Conservation (phyloP, 1,139 yeast genomes). For the Eremothecium gossypii region DNA sequence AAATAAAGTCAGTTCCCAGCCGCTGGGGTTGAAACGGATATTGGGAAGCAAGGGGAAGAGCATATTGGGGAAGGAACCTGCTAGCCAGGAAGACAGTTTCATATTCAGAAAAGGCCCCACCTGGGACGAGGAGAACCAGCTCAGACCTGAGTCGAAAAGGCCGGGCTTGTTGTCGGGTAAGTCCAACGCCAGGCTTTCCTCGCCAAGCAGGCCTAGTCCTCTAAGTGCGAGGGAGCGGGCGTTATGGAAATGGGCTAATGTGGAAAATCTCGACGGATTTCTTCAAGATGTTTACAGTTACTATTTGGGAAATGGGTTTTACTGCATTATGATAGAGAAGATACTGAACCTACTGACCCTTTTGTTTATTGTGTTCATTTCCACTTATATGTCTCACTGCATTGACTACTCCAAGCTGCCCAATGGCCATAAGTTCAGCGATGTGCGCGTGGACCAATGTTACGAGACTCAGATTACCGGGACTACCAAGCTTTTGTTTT, state of each 20-base stretch:
- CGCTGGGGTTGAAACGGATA: conserved; percentile 1
- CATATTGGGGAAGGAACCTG: conserved; percentile 1
- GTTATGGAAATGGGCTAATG: conserved; percentile 92
- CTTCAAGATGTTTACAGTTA: conserved; percentile 74
- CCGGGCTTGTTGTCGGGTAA: conserved; percentile 18
- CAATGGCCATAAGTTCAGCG: conserved; percentile 31
- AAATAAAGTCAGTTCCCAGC: background rate
- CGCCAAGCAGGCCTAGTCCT: conserved; percentile 21
- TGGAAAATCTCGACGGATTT: conserved; percentile 80
- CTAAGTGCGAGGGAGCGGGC: conserved; percentile 69
- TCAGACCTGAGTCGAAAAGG: conserved; percentile 1
- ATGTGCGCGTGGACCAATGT: conserved; percentile 56
- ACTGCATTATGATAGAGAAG: conserved; percentile 61
- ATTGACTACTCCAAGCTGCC: conserved; percentile 52
- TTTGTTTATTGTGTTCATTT: conserved; percentile 65
- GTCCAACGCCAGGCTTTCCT: conserved; percentile 23
- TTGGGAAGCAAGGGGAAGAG: background rate
- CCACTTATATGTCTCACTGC: conserved; percentile 78
- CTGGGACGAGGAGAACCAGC: conserved; percentile 7
- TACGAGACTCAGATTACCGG: conserved; percentile 39
- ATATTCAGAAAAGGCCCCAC: conserved; percentile 10
- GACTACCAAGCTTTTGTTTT: conserved; percentile 47
- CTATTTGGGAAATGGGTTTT: conserved; percentile 76
- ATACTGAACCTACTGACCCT: conserved; percentile 61
- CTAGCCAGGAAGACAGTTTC: conserved; percentile 10